phyloP scores from a whole-genome alignment of 2,329 filamentous ascomycete genomes.

The Thelonectria rubi region DNA sequence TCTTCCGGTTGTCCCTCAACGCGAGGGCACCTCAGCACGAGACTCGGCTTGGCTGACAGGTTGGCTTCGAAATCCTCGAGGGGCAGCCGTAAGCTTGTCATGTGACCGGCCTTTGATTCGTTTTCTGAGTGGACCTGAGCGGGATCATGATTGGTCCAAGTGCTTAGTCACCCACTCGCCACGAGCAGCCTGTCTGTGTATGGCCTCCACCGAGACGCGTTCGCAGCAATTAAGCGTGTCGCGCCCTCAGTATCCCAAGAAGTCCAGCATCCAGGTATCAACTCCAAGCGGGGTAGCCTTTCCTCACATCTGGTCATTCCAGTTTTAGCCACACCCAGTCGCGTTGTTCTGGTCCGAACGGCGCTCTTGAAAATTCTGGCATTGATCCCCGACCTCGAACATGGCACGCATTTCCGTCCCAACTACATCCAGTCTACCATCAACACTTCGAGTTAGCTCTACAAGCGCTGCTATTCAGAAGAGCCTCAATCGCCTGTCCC shows the following conservation, averaged over 20 bases:
- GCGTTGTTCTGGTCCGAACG: conserved; percentile 13
- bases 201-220: conserved; percentile 14
- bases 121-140: background rate
- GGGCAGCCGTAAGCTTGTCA: background rate
- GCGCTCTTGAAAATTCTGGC: conserved; percentile 23
- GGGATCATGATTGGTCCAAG: background rate
- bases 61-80: no score
- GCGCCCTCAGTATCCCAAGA: conserved; percentile 17
- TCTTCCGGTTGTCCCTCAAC: background rate
- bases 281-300: conserved; percentile 19
- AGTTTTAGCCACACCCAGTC: conserved; percentile 11
- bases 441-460: conserved; percentile 73
- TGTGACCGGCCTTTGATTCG: background rate
- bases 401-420: conserved; percentile 72
- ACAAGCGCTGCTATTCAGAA: conserved; percentile 72
- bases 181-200: background rate
- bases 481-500: conserved; percentile 74
- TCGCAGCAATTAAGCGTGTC: conserved; percentile 7
- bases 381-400: conserved; percentile 12
- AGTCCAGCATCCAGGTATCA: conserved; percentile 7
- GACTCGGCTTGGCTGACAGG: no score
- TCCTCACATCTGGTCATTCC: conserved; percentile 4
- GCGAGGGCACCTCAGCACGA: background rate
- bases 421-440: conserved; percentile 75
- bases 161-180: background rate